Evolutionary conservation across 106 monocot genomes (phyloP).

Genomic region (Ottelia alismoides): DNA sequence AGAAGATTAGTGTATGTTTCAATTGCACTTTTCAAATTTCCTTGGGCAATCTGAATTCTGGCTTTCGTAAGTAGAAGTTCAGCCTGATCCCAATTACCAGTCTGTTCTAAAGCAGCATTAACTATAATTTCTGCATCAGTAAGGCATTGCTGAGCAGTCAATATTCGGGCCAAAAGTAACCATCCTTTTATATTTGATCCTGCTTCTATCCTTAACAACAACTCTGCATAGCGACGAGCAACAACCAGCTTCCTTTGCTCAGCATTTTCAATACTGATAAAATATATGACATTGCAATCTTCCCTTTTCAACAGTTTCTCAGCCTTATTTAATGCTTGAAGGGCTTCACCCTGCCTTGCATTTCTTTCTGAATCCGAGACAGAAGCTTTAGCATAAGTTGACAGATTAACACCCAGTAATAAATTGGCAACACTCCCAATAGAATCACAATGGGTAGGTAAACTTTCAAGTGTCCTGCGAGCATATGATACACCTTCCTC

Average conservation of each 20-base stretch:
- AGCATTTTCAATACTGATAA: slow-evolving; percentile 72
- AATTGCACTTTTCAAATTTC: slow-evolving; percentile 44
- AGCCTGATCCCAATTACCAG: slow-evolving; percentile 62
- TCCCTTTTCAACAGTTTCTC: slow-evolving; percentile 28
- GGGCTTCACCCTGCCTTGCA: slow-evolving; percentile 53
- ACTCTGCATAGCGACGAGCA: slow-evolving; percentile 61
- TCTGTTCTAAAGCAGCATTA: slow-evolving; percentile 72
- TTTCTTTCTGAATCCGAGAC: slow-evolving; percentile 52
- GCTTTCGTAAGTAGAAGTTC: slow-evolving; percentile 64
- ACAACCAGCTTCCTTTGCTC: slow-evolving; percentile 76
- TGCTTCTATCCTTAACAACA: slow-evolving; percentile 50
- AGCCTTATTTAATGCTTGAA: slow-evolving; percentile 46
- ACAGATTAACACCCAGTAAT: slow-evolving; percentile 64
- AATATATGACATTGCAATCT: slow-evolving; percentile 40
- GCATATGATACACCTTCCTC: slow-evolving; percentile 60
- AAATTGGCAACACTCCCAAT: slow-evolving; percentile 39
- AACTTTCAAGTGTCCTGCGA: slow-evolving; percentile 31
- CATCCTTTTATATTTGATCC: slow-evolving; percentile 60
- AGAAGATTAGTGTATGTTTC: slow-evolving; percentile 71
- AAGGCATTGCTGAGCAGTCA: slow-evolving; percentile 65
- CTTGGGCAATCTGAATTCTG: slow-evolving; percentile 61
- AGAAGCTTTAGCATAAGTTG: slow-evolving; percentile 40
- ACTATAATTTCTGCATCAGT: slow-evolving; percentile 58
- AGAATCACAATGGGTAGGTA: slow-evolving; percentile 23
- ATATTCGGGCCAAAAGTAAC: slow-evolving; percentile 78